Evolutionary conservation across 805 yeast species (phyloP).

Genomic region (Candida corydali): DNA sequence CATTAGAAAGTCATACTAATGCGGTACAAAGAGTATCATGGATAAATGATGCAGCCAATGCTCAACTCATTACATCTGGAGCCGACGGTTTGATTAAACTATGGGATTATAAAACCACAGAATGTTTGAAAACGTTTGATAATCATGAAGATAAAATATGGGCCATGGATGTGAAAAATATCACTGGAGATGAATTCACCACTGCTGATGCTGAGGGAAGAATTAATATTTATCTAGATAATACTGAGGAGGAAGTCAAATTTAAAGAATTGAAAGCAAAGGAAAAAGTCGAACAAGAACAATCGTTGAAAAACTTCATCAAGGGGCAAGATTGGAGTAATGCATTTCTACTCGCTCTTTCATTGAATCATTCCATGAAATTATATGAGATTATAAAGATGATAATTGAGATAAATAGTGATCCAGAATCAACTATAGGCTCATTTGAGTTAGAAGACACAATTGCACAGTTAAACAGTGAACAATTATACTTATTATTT

Average conservation of each 20-base stretch:
- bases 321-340: conserved; percentile 75
- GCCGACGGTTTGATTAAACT: conserved; percentile 93
- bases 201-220: conserved; percentile 96
- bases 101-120: conserved; percentile 78
- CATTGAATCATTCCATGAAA: conserved; percentile 87
- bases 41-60: conserved; percentile 47
- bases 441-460: conserved; percentile 59
- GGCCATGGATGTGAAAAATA: conserved; percentile 69
- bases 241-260: conserved; percentile 66
- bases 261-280: conserved; percentile 50
- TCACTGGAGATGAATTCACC: conserved; percentile 59
- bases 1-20: conserved; percentile 92
- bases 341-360: conserved; percentile 82
- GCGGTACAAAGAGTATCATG: conserved; percentile 82
- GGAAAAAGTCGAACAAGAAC: conserved; percentile 78
- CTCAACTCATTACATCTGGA: conserved; percentile 73
- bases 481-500: conserved; percentile 58
- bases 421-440: conserved; percentile 50
- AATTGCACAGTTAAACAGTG: conserved; percentile 52
- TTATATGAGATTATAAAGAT: conserved; percentile 71
- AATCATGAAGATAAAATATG: conserved; percentile 92
- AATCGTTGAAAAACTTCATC: conserved; percentile 72
- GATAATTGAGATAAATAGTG: conserved; percentile 49
- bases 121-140: conserved; percentile 79
- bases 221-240: conserved; percentile 83